Percentiles rank a stretch among this genome's conserved stretches.
Evolutionary conservation across 2,329 filamentous ascomycete genomes (phyloP).

Genomic region (Diaporthe amygdali): DNA sequence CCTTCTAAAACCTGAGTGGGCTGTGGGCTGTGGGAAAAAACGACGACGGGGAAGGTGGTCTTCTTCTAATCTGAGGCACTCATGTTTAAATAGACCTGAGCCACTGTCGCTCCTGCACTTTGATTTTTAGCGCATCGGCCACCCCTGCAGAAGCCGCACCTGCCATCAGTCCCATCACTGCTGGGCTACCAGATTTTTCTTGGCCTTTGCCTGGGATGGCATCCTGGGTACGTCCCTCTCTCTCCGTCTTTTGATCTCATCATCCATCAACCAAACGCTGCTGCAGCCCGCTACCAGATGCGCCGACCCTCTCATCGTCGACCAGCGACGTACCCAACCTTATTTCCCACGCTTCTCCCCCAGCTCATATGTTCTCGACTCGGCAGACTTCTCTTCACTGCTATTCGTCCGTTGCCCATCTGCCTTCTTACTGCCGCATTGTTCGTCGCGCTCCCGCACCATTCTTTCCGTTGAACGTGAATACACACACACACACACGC

Average conservation of each 20-base stretch:
- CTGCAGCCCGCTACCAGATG: slow-evolving; percentile 4
- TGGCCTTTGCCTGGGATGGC: slow-evolving; percentile 19
- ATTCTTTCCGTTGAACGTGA: background rate
- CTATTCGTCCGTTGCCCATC: background rate
- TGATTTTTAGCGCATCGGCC: slow-evolving; percentile 21
- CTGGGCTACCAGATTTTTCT: slow-evolving; percentile 23
- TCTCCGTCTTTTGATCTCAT: background rate
- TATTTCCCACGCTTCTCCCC: background rate
- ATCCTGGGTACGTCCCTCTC: background rate
- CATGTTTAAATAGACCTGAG: slow-evolving; percentile 26
- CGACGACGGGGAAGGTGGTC: slow-evolving; percentile 24
- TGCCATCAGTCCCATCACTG: slow-evolving; percentile 22
- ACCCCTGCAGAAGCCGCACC: slow-evolving; percentile 25
- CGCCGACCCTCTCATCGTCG: background rate
- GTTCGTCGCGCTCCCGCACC: background rate
- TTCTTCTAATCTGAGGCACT: slow-evolving; percentile 25
- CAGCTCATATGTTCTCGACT: background rate
- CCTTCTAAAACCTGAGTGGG: slow-evolving; percentile 11
- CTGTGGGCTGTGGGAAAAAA: slow-evolving; percentile 24
- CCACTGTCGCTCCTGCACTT: slow-evolving; percentile 17
- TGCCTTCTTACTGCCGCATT: background rate
- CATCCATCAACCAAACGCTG: slow-evolving; percentile 1
- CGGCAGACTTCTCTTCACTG: background rate
- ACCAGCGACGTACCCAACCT: background rate
- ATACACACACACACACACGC: background rate